Percentiles rank a stretch among this genome's conserved stretches.
Conservation (phyloP, 176 grass and related monocot species). For the Elaeis guineensis region DNA sequence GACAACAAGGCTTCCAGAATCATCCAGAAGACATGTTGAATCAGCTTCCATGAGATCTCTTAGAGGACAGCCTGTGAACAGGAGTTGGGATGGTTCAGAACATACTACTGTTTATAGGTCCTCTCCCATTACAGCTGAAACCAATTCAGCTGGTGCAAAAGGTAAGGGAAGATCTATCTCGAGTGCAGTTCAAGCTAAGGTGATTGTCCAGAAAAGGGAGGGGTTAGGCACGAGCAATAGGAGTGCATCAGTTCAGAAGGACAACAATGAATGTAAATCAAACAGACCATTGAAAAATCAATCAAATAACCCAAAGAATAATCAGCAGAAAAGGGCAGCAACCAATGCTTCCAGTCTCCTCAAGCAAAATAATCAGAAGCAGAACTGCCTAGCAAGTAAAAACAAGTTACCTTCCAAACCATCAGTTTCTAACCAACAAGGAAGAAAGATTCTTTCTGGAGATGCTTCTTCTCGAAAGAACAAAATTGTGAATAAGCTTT, state of each 20-base stretch:
- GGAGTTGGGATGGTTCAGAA: conserved; percentile 20
- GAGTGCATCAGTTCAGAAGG: conserved; percentile 22
- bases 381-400: conserved; percentile 32
- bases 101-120: conserved; percentile 20
- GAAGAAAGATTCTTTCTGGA: conserved; percentile 19
- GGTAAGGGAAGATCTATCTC: conserved; percentile 34
- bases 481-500: conserved; percentile 16
- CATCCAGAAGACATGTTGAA: conserved; percentile 14
- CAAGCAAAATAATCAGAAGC: conserved; percentile 64
- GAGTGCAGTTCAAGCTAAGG: conserved; percentile 21
- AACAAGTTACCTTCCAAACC: conserved; percentile 41
- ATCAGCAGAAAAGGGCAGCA: conserved; percentile 21
- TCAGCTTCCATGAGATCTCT: conserved; percentile 15
- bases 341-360: conserved; percentile 6
- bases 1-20: conserved; percentile 35
- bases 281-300: conserved; percentile 19
- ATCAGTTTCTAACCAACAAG: conserved; percentile 32
- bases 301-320: conserved; percentile 25
- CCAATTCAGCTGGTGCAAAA: conserved; percentile 35
- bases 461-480: conserved; percentile 40
- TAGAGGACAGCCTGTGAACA: conserved; percentile 33
- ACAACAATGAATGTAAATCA: conserved; percentile 13
- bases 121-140: conserved; percentile 23
- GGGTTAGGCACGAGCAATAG: conserved; percentile 23
- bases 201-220: conserved; percentile 40